Evolutionary conservation across 805 yeast species (phyloP).

Genomic region (Ogataea degrootiae): DNA sequence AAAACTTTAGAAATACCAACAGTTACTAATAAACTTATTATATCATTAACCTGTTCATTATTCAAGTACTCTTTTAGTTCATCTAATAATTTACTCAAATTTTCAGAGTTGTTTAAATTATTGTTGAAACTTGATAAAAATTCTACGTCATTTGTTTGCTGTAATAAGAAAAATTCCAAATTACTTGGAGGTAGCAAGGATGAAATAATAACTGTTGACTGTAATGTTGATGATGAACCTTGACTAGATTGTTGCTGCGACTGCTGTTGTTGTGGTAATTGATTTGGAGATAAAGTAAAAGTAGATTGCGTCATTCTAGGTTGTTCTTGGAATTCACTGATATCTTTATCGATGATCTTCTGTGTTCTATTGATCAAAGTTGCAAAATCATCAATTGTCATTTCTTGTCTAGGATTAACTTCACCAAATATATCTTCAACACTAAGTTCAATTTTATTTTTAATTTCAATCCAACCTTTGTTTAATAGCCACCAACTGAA

Average conservation of each 20-base stretch:
- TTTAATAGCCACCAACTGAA: slow-evolving; percentile 93
- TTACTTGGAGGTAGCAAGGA: slow-evolving; percentile 47
- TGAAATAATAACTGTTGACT: slow-evolving; percentile 22
- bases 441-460: slow-evolving; percentile 45
- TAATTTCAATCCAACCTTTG: slow-evolving; percentile 69
- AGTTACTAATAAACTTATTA: slow-evolving; percentile 36
- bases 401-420: slow-evolving; percentile 68
- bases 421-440: slow-evolving; percentile 59
- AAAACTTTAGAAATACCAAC: slow-evolving; percentile 44
- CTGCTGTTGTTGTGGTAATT: slow-evolving; percentile 3
- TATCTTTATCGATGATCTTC: slow-evolving; percentile 18
- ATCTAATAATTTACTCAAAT: slow-evolving; percentile 23
- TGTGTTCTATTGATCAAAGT: slow-evolving; percentile 36
- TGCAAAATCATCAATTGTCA: slow-evolving; percentile 59
- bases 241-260: not conserved
- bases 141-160: slow-evolving; percentile 45
- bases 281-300: not conserved
- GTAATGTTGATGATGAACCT: slow-evolving; percentile 4
- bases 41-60: slow-evolving; percentile 23
- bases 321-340: slow-evolving; percentile 2
- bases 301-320: slow-evolving; percentile 2
- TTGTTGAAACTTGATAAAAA: slow-evolving; percentile 30
- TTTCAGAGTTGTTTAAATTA: slow-evolving; percentile 20
- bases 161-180: slow-evolving; percentile 48
- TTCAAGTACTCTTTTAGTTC: slow-evolving; percentile 29